Evolutionary conservation across 352 stramenopile species (phyloP), one percentile per base, ranked within the genome.

Genomic region (Globisporangium yorkense): DNA sequence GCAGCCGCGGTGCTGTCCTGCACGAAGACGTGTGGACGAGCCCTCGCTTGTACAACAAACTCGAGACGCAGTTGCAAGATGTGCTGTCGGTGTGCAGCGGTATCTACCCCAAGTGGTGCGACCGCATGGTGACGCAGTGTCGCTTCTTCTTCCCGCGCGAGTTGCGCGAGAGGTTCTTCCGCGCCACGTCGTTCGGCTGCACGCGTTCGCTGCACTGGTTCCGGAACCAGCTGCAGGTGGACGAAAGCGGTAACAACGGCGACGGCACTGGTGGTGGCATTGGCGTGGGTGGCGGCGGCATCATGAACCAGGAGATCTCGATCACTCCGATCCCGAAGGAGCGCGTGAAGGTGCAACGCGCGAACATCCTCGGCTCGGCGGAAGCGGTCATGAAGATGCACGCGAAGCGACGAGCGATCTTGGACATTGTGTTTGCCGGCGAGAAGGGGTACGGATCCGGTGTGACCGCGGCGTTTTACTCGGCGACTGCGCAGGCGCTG

Each of bases 381-480:
- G 81, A 94, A 21, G 75, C 74, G 3, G 74, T 92, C 6, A 91
- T 94, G 80, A 89, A 92, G 63, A 88, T 92, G 76, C 83, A 94
- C 33, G 78, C 68, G 5, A 93, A 92, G 63, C 81, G 83, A 4
- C 89, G 88, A 62, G 81, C 83, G 29, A 83, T 94, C 20, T 56
- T 94, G 35, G 85, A 94, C 63, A 80, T 94, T 46, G 78, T 93
- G 1, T 94, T 94, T 72, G 71, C 85, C 27, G 85, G 85, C 12
- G 85, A 94, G 66, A 90, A 89, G 48, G 85, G 85, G 10, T 94
- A 93, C 57, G 85, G 85, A 3, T 91, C 85, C 4, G 85, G 85
- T 12, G 85, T 94, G 21, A 94, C 85, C 1, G 85, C 85, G 9
- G 80, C 81, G 10, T 94, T 94, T 54, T 94, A 93, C 61, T 94